A percentile compares a stretch with the other conserved stretches of the same genome.
These are phyloP conservation scores for Apophysomyces elegans DNA, from an alignment of 371 early-diverging fungal species.

Conservation along the genomic window DNA sequence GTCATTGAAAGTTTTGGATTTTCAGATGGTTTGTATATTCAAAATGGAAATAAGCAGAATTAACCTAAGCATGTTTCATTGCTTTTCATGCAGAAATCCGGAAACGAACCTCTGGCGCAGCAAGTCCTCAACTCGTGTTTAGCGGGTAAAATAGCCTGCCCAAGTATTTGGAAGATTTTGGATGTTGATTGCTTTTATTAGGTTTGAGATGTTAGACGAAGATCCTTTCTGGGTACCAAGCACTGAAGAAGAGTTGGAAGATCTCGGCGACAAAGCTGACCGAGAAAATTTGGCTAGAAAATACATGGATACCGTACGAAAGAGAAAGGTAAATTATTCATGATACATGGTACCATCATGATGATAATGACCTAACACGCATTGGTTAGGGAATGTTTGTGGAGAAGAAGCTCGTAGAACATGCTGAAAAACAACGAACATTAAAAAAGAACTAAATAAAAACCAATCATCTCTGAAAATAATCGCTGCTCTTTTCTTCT, in stretches of 20 bases:
- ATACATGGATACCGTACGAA: slow-evolving; percentile 95
- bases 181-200: slow-evolving; percentile 14
- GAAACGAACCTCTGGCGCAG: slow-evolving; percentile 92
- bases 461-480: not conserved
- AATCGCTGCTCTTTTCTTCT: no score
- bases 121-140: slow-evolving; percentile 94
- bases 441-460: slow-evolving; percentile 60
- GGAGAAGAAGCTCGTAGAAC: slow-evolving; percentile 88
- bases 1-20: slow-evolving; percentile 99
- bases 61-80: not conserved
- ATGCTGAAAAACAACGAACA: slow-evolving; percentile 94
- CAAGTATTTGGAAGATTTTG: not conserved
- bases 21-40: slow-evolving; percentile 75
- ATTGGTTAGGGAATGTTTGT: slow-evolving; percentile 77
- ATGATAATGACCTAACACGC: not conserved
- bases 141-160: slow-evolving; percentile 55
- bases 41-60: slow-evolving; percentile 1
- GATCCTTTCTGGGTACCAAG: slow-evolving; percentile 99
- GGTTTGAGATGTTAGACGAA: slow-evolving; percentile 88
- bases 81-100: slow-evolving; percentile 73
- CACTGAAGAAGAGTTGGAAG: slow-evolving; percentile 96
- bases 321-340: slow-evolving; percentile 75
- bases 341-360: not conserved
- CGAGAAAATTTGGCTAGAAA: slow-evolving; percentile 93
- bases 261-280: slow-evolving; percentile 96